A percentile compares a stretch with the other conserved stretches of the same genome.
Evolutionary conservation across 768 basidiomycete genomes (phyloP).

Genomic region (Suillus alpinus): DNA sequence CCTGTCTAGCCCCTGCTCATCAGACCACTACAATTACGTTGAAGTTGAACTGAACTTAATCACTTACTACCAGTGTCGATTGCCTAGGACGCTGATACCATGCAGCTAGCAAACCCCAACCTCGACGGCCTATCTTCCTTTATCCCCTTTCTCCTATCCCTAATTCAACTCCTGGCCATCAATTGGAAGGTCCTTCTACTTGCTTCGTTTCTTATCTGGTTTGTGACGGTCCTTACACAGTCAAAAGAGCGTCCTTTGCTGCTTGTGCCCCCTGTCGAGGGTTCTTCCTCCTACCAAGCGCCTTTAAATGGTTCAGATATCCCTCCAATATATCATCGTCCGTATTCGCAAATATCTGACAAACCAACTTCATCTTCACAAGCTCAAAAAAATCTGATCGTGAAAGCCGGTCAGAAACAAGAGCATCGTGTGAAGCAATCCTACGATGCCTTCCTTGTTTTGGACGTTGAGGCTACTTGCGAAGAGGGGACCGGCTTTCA

Average conservation of each 20-base stretch:
- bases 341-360: constrained; percentile 8
- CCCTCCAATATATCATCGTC: constrained; percentile 18
- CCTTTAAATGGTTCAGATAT: constrained; percentile 7
- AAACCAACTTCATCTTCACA: constrained; percentile 4
- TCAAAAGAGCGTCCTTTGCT: not conserved
- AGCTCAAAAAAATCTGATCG: constrained; percentile 3
- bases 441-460: constrained; percentile 79
- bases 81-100: not conserved
- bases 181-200: not conserved
- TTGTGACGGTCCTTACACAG: not conserved
- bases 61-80: not conserved
- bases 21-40: not conserved
- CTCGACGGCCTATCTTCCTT: not conserved
- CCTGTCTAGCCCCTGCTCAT: not conserved
- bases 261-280: not conserved
- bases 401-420: constrained; percentile 11
- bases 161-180: not conserved
- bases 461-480: constrained; percentile 91
- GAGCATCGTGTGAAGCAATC: constrained; percentile 35
- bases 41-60: not conserved
- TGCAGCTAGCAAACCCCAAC: not conserved
- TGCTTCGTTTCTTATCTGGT: constrained; percentile 8
- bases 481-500: constrained; percentile 60
- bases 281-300: not conserved
- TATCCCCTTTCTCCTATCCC: not conserved